phyloP scores from a whole-genome alignment of 495 filamentous ascomycete species.

The Neurospora sp. region DNA sequence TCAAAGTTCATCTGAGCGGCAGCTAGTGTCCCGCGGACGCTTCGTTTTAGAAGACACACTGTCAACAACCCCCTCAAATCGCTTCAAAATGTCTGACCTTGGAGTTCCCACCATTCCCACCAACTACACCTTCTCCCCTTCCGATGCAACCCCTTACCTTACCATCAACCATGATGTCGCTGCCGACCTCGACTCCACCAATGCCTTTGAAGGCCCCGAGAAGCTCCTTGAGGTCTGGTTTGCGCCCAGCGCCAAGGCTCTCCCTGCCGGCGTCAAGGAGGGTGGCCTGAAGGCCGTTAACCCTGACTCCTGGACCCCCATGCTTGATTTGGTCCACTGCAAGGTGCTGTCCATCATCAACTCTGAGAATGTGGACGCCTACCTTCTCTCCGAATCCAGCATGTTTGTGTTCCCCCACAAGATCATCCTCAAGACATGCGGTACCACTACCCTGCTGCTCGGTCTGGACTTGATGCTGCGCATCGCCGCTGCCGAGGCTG shows the following conservation, averaged over 20 bases:
- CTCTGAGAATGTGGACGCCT: constrained; percentile 94
- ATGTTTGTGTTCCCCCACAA: constrained; percentile 99
- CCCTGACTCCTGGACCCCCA: constrained; percentile 81
- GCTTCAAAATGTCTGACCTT: constrained; percentile 69
- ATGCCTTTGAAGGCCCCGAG: constrained; percentile 97
- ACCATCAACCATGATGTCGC: constrained; percentile 96
- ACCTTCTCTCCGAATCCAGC: constrained; percentile 96
- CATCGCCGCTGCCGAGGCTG: constrained; percentile 78
- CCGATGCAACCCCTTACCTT: constrained; percentile 70
- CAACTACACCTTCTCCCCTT: constrained; percentile 71
- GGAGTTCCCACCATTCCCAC: constrained; percentile 67
- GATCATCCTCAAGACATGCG: constrained; percentile 96
- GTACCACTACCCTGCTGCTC: constrained; percentile 86
- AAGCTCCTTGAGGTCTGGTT: constrained; percentile 99
- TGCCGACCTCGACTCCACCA: constrained; percentile 88
- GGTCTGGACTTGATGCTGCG: constrained; percentile 83
- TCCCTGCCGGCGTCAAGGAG: constrained; percentile 59
- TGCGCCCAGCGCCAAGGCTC: constrained; percentile 61
- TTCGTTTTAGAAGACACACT: constrained; percentile 17
- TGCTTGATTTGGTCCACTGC: constrained; percentile 97
- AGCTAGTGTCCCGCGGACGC: constrained; percentile 55
- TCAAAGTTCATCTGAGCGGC: constrained; percentile 83
- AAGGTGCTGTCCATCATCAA: constrained; percentile 92
- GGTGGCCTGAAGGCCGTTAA: constrained; percentile 80
- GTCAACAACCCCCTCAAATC: constrained; percentile 11